Evolutionary conservation across 2,329 filamentous ascomycete species (phyloP).

Genomic region (Sordariomycetes sp.): DNA sequence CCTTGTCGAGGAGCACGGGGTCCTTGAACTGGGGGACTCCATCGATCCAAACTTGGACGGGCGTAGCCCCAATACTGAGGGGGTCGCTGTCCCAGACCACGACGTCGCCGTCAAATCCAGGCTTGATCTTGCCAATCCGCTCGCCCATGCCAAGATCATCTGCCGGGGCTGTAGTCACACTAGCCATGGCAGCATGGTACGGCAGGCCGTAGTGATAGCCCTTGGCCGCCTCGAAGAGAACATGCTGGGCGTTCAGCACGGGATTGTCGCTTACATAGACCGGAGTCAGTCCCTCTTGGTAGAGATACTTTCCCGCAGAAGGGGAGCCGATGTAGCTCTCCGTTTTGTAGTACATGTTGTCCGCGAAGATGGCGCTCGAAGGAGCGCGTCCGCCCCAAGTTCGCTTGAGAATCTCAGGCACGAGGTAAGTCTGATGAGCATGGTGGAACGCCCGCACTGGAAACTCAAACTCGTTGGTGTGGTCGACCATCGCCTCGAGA

Average conservation of each 20-base stretch:
- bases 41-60: conserved; percentile 56
- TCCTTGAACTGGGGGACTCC: conserved; percentile 47
- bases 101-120: conserved; percentile 39
- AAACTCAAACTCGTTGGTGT: conserved; percentile 65
- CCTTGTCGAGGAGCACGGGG: conserved; percentile 41
- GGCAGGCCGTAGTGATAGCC: conserved; percentile 50
- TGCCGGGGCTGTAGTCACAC: conserved; percentile 50
- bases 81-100: conserved; percentile 54
- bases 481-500: conserved; percentile 59
- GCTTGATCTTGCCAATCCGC: conserved; percentile 50
- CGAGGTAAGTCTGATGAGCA: conserved; percentile 51
- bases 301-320: conserved; percentile 56
- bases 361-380: conserved; percentile 57
- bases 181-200: conserved; percentile 48
- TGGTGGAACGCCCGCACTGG: conserved; percentile 60
- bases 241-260: conserved; percentile 60
- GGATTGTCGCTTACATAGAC: conserved; percentile 66
- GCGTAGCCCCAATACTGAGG: conserved; percentile 47
- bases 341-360: conserved; percentile 65
- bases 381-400: conserved; percentile 44
- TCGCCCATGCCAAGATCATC: conserved; percentile 47
- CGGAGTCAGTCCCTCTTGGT: conserved; percentile 54
- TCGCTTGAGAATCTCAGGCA: conserved; percentile 55
- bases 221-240: conserved; percentile 56
- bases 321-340: conserved; percentile 58